Base-by-base conservation (phyloP, 176 grass and related monocot genomes). In the Carex littledalei region DNA sequence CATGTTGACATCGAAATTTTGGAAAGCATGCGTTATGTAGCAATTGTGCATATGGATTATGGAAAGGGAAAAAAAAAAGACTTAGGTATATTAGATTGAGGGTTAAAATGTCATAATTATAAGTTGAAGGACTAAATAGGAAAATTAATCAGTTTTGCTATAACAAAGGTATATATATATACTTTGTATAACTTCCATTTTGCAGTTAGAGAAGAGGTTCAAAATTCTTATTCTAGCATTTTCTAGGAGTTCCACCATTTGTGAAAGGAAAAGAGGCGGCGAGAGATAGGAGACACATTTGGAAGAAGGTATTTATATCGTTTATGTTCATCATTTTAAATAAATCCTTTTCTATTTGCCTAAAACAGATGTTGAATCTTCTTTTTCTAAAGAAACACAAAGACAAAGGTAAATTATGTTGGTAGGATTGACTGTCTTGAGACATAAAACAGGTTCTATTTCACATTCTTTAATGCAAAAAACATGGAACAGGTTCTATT, bases 31-130 rank as follows among this genome's bases (percentile, higher is more conserved):
- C 31, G 24, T 31, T 34, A 56, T 50, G 37, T 39, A 15, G 52
- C 34, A 55, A 53, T 77, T 78, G 5, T 78, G 50, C 50, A 78
- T 78, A 55, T 0, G 39, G 18, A 29, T 29, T 29, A 29, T 29
- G 29, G 29, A 29, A 37, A 66, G 37, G 37, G 37, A 32, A 6
- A 17, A 34, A 8, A 37, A 37, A 13, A 70, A 73, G 7, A 73
- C 41, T 49, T 13, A 22, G 9, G n/a, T 13, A 74, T 17, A 56
- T 24, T 26, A 78, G 56, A 56, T 1, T 55, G 52, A 55, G 50
- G 73, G 50, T 31, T 78, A 31, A 56, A 53, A 78, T 78, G 52
- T 22, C 74, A 78, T 78, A 31, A 78, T 78, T 78, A 34, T 9
- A 56, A 56, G 20, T 78, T 49, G 11, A 31, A 77, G 72, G 72